Base-by-base conservation (phyloP, 805 yeast genomes). In the Myxozyma neotropica region DNA sequence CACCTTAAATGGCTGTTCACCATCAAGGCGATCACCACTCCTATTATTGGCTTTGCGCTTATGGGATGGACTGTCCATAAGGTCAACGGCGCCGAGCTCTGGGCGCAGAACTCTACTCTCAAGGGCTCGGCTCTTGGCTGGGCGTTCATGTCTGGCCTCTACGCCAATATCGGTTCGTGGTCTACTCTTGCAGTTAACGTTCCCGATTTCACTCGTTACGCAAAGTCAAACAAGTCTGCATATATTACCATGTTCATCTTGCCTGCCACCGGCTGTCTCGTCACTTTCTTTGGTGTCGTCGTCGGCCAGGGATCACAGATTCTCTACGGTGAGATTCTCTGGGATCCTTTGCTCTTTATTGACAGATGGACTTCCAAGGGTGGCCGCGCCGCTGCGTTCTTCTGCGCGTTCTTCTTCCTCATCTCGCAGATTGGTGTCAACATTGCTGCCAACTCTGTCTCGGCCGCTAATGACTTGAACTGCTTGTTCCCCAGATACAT, bases 1-100 rank as follows among this genome's bases (percentile, higher is more conserved):
- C 80, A 81, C 57, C 83, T 91, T 58, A 83, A 95, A 70, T 93
- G 89, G 74, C 78, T 91, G 66, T 91, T 90, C 77, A 87, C 96
- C 0, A 82, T 85, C 57, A 91, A 91, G 72, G 88, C 96, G 1
- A 79, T 82, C 67, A 73, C 86, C 46, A 87, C 88, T 53, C 96
- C 96, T 3, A 76, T 86, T 60, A 96, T 95, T 0, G 96, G 95
- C 42, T 77, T 92, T 64, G 89, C 85, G 0, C 89, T 90, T 70
- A 77, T 91, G 65, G 80, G 89, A 39, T 91, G 97, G 97, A 81
- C 84, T 63, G 73, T 77, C 7, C 81, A 83, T 54, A 96, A 96
- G 44, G 83, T 83, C 42, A 95, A n/a, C 24, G 29, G 36, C 6
- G n/a, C 50, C 24, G 24, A 54, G 29, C 46, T 42, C 31, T 52